Base-by-base conservation (phyloP, 116 monocot genomes). In the Phalaenopsis hybrid region DNA sequence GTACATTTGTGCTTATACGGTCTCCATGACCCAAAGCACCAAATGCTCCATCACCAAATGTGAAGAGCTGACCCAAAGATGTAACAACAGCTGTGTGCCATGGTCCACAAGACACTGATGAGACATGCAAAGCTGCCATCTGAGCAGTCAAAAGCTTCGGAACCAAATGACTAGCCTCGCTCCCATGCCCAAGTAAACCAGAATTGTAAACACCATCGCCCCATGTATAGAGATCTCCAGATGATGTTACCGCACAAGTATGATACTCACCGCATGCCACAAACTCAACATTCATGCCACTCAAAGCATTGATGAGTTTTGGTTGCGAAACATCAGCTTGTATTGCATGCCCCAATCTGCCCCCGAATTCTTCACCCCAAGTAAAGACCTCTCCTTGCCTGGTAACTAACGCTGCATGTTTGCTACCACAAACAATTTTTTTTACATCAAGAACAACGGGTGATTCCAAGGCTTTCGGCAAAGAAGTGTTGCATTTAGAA, bases 181-280 rank as follows among this genome's bases (percentile, higher is more conserved):
- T 95, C 23, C 95, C 95, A 89, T 98, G 93, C 20, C 98, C 98
- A 61, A 98, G 90, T 81, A 92, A 83, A 52, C 98, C 92, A 81
- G 75, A 85, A 81, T 84, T 92, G 77, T 92, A 84, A 51, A 84
- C 82, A 44, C 98, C 98, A 88, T 99, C 99, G 68, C 93, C 99
- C 99, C 99, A 99, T 44, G 99, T 90, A 79, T 95, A 99, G 59
- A 99, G 92, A 80, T 99, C 95, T n/a, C 99, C 95, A 41, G 92
- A 92, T 73, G 89, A 82, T 15, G 95, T 92, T 46, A 99, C 82
- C 85, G 93, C 93, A 85, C 95, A 99, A 33, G 95, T 99, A 84
- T 99, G 99, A 86, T 91, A 86, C 84, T 99, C 99, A 37, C 99
- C 99, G 50, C 99, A 99, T 25, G 92, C 89, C 20, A 95, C 91